These are phyloP conservation scores for Colletotrichum agaves DNA, from an alignment of 2,329 filamentous ascomycete species.

Conservation along the genomic window DNA sequence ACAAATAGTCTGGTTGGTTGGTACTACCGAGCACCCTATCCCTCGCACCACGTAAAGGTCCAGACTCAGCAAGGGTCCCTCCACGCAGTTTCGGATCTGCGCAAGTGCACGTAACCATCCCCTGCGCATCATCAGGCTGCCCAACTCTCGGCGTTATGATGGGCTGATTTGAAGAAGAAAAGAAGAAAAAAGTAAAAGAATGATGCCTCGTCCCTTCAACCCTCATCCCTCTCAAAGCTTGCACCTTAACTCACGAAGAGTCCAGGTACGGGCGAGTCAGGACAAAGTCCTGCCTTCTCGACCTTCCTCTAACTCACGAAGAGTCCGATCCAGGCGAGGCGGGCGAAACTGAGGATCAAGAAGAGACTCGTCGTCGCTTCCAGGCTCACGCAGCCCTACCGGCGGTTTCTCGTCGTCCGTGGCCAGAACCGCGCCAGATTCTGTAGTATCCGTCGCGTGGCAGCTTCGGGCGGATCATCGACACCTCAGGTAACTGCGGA, in stretches of 20 bases:
- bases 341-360: conserved; percentile 6
- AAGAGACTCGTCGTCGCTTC: conserved; percentile 36
- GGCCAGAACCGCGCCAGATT: conserved; percentile 15
- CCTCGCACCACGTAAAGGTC: conserved; percentile 39
- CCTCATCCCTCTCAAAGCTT: conserved; percentile 23
- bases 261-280: conserved; percentile 23
- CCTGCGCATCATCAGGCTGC: conserved; percentile 43
- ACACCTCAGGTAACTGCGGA: conserved; percentile 38
- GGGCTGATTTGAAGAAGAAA: conserved; percentile 41
- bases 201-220: conserved; percentile 5
- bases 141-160: conserved; percentile 50
- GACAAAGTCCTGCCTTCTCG: conserved; percentile 25
- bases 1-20: conserved; percentile 40
- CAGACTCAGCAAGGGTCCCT: conserved; percentile 39
- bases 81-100: conserved; percentile 34
- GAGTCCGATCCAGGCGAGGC: conserved; percentile 31
- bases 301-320: conserved; percentile 28
- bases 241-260: conserved; percentile 24
- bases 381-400: conserved; percentile 38
- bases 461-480: conserved; percentile 41
- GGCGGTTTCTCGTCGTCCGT: conserved; percentile 38
- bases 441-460: conserved; percentile 10
- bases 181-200: neutral
- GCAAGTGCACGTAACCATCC: conserved; percentile 21
- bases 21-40: conserved; percentile 30